phyloP scores from a whole-genome alignment of 768 basidiomycete genomes.

The Cyclocybe aegerita region DNA sequence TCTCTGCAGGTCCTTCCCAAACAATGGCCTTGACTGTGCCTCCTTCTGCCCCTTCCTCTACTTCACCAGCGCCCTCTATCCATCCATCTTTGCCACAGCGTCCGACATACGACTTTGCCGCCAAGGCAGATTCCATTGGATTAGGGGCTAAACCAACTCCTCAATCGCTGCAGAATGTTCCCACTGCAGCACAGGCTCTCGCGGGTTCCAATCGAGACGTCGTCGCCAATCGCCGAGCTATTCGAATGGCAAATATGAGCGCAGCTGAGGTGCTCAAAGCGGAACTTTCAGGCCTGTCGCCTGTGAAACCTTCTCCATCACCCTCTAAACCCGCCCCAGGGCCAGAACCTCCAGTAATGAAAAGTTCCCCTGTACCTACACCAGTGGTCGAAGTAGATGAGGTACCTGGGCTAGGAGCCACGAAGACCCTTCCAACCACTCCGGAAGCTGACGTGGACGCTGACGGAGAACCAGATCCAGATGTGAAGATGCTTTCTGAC shows the following conservation, averaged over 20 bases:
- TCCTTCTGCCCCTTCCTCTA: constrained; percentile 37
- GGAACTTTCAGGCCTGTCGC: constrained; percentile 66
- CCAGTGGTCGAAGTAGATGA: constrained; percentile 24
- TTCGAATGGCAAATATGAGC: constrained; percentile 95
- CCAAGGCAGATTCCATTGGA: constrained; percentile 76
- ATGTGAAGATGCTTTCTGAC: constrained; percentile 19
- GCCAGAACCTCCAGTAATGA: constrained; percentile 12
- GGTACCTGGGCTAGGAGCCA: constrained; percentile 38
- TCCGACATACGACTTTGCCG: constrained; percentile 68
- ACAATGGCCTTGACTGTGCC: constrained; percentile 46
- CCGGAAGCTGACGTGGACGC: constrained; percentile 25
- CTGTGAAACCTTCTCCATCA: constrained; percentile 42
- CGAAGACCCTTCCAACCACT: constrained; percentile 8
- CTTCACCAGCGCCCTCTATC: constrained; percentile 30
- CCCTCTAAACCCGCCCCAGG: constrained; percentile 33
- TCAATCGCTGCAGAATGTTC: constrained; percentile 55
- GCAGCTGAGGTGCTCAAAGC: constrained; percentile 94
- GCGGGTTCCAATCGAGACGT: constrained; percentile 89
- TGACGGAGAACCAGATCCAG: constrained; percentile 30
- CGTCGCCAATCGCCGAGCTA: constrained; percentile 85
- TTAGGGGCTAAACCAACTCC: constrained; percentile 62
- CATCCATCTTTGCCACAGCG: constrained; percentile 67
- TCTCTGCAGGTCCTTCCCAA: constrained; percentile 46
- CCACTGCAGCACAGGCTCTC: constrained; percentile 69
- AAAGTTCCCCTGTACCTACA: constrained; percentile 24